Base-by-base conservation (phyloP, 163 green algal species). In the Scenedesmus sp. region DNA sequence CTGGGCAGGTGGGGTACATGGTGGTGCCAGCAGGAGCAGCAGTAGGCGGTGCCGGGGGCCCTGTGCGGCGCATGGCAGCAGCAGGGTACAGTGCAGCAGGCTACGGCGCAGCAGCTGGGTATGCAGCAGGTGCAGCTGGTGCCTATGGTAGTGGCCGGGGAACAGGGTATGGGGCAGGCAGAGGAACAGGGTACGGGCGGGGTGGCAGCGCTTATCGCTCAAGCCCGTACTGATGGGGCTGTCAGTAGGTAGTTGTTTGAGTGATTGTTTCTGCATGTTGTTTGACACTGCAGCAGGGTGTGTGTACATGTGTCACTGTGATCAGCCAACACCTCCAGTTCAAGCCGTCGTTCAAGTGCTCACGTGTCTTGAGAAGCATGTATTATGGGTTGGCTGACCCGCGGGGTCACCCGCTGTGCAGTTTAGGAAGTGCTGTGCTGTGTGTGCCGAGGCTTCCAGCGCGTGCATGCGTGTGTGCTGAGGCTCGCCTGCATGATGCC, bases 1-100 rank as follows among this genome's bases (percentile, higher is more conserved):
- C 94, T 88, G 94, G 96, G 30, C 96, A 97, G 93, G 92, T 96
- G 0, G 76, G 65, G 13, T 89, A 90, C 65, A 81, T 90, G 76
- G 79, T 92, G 46, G 78, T 86, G 33, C 61, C 87, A 56, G 87
- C 53, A 56, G 73, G 37, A 33, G 86, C 73, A 51, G 76, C 86
- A 43, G 80, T 65, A 35, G 80, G 43, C 0, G 86, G 86, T 46
- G 59, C 40, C 0, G 83, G 53, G 4, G 85, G 84, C 9, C 81
- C 59, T 15, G 61, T 86, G 76, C 37, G 44, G 33, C 78, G 78
- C 3, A 42, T 89, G 26, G 43, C 49, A 78, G 81, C 73, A 85
- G 37, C 53, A 42, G 53, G 73, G 40, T 86, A 83, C 68, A 33
- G 30, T 16, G 33, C 65, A 76, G 83, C 83, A 46, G 83, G 40